Evolutionary conservation across 306 rosid species (phyloP).

Genomic region (Castanea crenata): DNA sequence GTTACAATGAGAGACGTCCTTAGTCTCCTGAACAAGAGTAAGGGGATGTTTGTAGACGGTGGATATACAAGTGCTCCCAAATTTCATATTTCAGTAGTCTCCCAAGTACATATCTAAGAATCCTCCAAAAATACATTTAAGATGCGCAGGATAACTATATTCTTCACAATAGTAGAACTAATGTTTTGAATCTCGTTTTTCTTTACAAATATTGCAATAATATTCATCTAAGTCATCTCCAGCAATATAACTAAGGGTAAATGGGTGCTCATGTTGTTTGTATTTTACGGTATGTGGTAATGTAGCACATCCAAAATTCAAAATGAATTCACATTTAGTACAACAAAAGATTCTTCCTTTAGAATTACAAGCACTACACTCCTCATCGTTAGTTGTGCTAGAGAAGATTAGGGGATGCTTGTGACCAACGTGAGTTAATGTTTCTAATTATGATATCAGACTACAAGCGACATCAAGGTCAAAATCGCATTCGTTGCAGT

Average conservation of each 20-base stretch:
- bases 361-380: not conserved
- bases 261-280: not conserved
- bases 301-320: not conserved
- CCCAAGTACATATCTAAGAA: too few species aligned
- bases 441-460: not conserved
- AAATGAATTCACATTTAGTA: not conserved
- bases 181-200: not conserved
- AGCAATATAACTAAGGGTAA: not conserved
- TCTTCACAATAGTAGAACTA: not conserved
- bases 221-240: not conserved
- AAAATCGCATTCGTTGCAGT: fast-evolving
- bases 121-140: not conserved
- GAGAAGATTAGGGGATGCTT: not conserved
- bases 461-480: not conserved
- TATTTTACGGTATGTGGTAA: not conserved
- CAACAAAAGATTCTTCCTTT: not conserved
- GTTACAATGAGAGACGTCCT: not conserved
- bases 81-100: not conserved
- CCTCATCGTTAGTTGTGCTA: not conserved
- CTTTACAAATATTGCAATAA: not conserved
- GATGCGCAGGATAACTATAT: not conserved
- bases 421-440: not conserved
- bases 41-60: not conserved
- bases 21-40: not conserved
- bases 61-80: not conserved